Evolutionary conservation across 495 filamentous ascomycete genomes (phyloP), one percentile per base, ranked within the genome.

Genomic region (Aspergillus panamensis): DNA sequence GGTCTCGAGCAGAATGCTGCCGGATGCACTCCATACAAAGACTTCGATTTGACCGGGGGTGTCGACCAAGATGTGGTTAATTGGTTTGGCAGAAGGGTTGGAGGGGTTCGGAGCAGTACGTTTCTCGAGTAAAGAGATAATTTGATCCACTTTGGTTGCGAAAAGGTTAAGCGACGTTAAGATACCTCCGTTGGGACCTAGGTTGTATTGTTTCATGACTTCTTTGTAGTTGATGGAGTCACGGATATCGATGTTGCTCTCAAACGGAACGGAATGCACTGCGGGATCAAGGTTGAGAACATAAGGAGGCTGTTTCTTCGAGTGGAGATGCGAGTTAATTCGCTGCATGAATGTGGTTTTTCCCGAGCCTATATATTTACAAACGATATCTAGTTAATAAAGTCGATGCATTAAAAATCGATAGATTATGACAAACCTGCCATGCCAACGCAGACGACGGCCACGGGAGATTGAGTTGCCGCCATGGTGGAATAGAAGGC

Each of bases 271-370:
- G 56, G 84, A 88, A 57, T 88, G 84, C 30, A 99, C 93, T 37
- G 95, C 94, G 6, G 94, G 94, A 71, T 99, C 94, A 44, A 99
- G 87, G 73, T 99, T 99, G 58, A 99, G 85, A 43, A 97, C 90
- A 70, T 99, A 99, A 16, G 91, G 92, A 29, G 56, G 56, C 33
- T 52, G 25, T 29, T 58, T 58, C 40, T 58, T 58, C 9, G 56
- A 58, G 32, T 58, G 56, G 6, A 58, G 56, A 16, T 58, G 48
- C 3, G 56, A 58, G 31, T 58, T 58, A 66, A 97, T 93, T 64
- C 94, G 84, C 66, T 97, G 94, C 91, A 97, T 96, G 71, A 98
- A 97, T 0, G 94, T 97, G 3, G 93, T 97, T 77, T 98, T 98
- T 64, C 94, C 95, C 4, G 91, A 96, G 59, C 93, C 90, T 89